Percentiles rank a stretch among this genome's conserved stretches.
Evolutionary conservation across 116 monocot genomes (phyloP).

Genomic region (Zostera marina): DNA sequence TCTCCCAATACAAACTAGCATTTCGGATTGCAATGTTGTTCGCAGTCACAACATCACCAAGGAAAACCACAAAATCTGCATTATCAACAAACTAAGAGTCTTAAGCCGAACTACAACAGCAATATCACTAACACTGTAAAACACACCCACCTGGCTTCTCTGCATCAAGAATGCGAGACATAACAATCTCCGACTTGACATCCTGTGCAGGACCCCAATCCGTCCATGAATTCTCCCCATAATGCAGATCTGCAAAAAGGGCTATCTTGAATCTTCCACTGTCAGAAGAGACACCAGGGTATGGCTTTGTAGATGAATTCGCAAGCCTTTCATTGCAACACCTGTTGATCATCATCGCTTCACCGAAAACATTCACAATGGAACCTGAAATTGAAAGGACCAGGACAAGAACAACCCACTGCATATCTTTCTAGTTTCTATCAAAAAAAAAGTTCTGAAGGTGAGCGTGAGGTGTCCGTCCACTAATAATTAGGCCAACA

Average conservation of each 20-base stretch:
- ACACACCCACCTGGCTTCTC: conserved; percentile 46
- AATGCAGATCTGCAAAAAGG: conserved; percentile 81
- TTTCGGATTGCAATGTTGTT: conserved; percentile 74
- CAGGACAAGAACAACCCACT: neutral
- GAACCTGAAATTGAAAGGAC: neutral
- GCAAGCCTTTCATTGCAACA: neutral
- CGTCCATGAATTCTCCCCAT: conserved; percentile 78
- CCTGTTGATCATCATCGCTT: neutral
- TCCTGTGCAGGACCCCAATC: conserved; percentile 89
- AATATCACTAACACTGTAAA: neutral
- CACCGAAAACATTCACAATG: neutral
- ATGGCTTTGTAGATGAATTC: neutral
- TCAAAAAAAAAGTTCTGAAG: too few species aligned
- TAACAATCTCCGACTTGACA: conserved; percentile 41
- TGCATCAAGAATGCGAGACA: conserved; percentile 43
- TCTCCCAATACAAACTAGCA: conserved; percentile 72
- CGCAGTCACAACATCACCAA: conserved; percentile 86
- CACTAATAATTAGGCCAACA: too few species aligned
- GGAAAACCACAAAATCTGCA: conserved; percentile 81
- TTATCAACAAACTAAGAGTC: neutral
- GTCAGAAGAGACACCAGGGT: neutral
- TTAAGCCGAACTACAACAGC: neutral
- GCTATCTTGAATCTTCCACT: conserved; percentile 45
- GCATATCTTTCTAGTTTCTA: neutral
- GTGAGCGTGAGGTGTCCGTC: too few species aligned